phyloP scores from a whole-genome alignment of 495 filamentous ascomycete genomes.

The Penicillium cosmopolitanum region DNA sequence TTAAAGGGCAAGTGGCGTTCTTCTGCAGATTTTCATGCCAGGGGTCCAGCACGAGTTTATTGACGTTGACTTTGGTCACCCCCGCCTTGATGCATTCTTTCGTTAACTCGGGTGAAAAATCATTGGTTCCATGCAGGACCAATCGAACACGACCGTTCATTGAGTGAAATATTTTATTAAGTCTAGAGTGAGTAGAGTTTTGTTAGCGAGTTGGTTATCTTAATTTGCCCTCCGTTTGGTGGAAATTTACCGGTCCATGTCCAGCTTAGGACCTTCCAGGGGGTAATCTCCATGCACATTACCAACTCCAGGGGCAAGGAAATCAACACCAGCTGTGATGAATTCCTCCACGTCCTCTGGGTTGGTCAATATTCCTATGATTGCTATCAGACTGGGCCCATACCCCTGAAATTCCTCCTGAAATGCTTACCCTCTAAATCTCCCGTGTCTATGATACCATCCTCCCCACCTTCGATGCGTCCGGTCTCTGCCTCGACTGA shows the following conservation, averaged over 20 bases:
- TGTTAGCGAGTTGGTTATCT: no score
- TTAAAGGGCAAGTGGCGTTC: slow-evolving; percentile 63
- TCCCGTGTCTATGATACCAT: slow-evolving; percentile 72
- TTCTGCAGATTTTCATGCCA: slow-evolving; percentile 61
- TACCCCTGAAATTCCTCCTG: not conserved
- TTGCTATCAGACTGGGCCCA: not conserved
- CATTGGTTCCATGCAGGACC: slow-evolving; percentile 73
- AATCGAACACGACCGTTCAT: slow-evolving; percentile 57
- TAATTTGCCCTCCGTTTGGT: no score
- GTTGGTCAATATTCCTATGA: slow-evolving; percentile 57
- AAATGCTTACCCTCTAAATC: slow-evolving; percentile 57
- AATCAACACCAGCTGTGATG: slow-evolving; percentile 69
- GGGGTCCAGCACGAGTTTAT: slow-evolving; percentile 68
- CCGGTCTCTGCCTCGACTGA: slow-evolving; percentile 74
- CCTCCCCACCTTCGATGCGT: slow-evolving; percentile 77
- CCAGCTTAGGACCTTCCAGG: slow-evolving; percentile 62
- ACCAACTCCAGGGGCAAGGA: slow-evolving; percentile 74
- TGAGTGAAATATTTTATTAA: slow-evolving; percentile 18
- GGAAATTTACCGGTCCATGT: slow-evolving; percentile 55
- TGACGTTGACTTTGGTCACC: slow-evolving; percentile 73
- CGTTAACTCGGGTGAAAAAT: slow-evolving; percentile 62
- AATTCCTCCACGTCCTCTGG: slow-evolving; percentile 71
- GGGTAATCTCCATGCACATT: slow-evolving; percentile 82
- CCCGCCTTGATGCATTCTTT: slow-evolving; percentile 61
- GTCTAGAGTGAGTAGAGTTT: slow-evolving; percentile 4